phyloP scores from a whole-genome alignment of 306 rosid genomes.

The Begonia masoniana region DNA sequence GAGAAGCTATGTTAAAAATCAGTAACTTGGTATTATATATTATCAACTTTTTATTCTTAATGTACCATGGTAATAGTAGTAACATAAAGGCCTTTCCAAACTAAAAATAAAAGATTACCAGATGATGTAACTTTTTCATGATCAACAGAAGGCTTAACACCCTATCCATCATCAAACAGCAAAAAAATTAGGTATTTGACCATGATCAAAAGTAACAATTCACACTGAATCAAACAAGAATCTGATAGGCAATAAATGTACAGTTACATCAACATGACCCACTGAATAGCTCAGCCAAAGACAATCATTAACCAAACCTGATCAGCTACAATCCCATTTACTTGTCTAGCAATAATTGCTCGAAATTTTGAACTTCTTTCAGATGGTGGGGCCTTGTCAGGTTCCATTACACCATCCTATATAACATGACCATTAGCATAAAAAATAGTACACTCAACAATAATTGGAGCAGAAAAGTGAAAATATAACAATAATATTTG shows the following conservation, averaged over 20 bases:
- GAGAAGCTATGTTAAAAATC: no score
- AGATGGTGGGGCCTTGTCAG: constrained; percentile 68
- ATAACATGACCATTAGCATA: constrained; percentile 5
- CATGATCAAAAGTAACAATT: neutral
- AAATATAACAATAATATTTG: neutral
- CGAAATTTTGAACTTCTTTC: constrained; percentile 71
- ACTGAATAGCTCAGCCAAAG: no score
- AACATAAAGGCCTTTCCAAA: neutral
- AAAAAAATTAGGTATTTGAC: neutral
- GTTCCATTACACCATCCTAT: constrained; percentile 60
- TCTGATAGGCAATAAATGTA: neutral
- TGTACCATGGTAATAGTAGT: no score
- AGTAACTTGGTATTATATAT: no score
- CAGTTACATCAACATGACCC: neutral
- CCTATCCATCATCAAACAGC: constrained; percentile 15
- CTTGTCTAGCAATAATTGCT: constrained; percentile 68
- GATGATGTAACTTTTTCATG: constrained; percentile 19
- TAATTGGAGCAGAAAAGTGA: constrained; percentile 4
- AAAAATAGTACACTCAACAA: neutral
- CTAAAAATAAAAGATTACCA: constrained; percentile 15
- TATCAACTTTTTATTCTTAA: no score
- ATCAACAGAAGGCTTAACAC: constrained; percentile 14
- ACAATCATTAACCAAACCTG: constrained; percentile 37
- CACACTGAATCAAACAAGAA: no score
- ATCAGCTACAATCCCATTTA: constrained; percentile 70